Base-by-base conservation (phyloP, 768 basidiomycete genomes). In the Leccinum disarticulatum region DNA sequence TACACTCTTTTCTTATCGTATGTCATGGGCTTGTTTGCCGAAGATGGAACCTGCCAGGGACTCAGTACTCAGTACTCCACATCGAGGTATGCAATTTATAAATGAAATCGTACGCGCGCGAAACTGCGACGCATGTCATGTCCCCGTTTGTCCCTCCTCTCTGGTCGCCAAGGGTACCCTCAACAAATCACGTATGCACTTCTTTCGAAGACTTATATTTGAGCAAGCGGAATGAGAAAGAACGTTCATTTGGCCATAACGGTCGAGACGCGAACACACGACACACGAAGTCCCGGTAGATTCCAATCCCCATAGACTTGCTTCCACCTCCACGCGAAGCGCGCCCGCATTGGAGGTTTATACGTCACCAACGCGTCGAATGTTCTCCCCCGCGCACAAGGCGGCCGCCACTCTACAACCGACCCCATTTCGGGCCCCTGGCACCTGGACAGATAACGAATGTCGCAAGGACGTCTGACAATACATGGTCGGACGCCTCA, bases 1-100 rank as follows among this genome's bases (percentile, higher is more conserved):
- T 46, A 11, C n/a, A 46, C 19, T 27, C 13, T 19, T 35, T 17
- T 48, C 35, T 54, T 35, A 35, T 35, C 13, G 6, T 36, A 36
- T 36, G 49, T 55, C 48, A 38, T 25, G 25, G 56, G 58, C 58
- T 60, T 61, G 56, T 65, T 67, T 43, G 59, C 56, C 36, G 14
- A 15, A 19, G 49, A 57, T 50, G 41, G 6, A 8, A 49, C 57
- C 36, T 30, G 6, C 19, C 33, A 55, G 51, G 49, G 19, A 38
- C 30, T 25, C 25, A 25, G 25, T 25, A 38, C 30, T 25, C 25
- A 25, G 25, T 25, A 25, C 3, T 47, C 35, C 17, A 27, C 25
- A 51, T 43, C 36, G 54, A 30, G 41, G 31, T 56, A n/a, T n/a
- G n/a, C n/a, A 43, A 43, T 43, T n/a, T 43, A 43, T 33, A 2